Evolutionary conservation across 768 basidiomycete genomes (phyloP).

Genomic region (Phallus indusiatus): DNA sequence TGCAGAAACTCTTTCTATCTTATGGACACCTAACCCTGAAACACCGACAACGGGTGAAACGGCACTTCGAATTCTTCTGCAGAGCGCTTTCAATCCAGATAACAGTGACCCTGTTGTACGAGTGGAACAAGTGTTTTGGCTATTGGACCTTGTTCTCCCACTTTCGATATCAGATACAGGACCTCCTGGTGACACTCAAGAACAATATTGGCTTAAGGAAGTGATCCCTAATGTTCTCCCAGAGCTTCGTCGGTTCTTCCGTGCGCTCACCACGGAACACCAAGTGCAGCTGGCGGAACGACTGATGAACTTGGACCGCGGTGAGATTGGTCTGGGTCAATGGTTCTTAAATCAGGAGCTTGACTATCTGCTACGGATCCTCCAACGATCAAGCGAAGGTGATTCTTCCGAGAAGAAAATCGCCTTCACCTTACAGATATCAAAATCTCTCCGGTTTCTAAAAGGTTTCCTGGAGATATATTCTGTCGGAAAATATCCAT

Average conservation of each 20-base stretch:
- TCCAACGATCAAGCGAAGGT: constrained; percentile 27
- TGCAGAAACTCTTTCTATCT: constrained; percentile 34
- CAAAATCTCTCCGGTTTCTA: constrained; percentile 2
- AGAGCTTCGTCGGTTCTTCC: constrained; percentile 48
- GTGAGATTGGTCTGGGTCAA: constrained; percentile 48
- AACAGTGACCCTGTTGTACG: constrained; percentile 50
- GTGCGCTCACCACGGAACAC: constrained; percentile 44
- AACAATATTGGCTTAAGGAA: constrained; percentile 36
- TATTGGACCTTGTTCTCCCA: constrained; percentile 53
- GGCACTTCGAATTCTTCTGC: constrained; percentile 49
- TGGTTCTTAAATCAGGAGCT: constrained; percentile 64
- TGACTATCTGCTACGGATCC: constrained; percentile 34
- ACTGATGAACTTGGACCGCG: constrained; percentile 48
- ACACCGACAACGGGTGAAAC: constrained; percentile 36
- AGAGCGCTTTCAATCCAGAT: constrained; percentile 29
- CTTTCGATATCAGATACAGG: constrained; percentile 10
- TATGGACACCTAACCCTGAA: constrained; percentile 27
- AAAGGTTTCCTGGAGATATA: constrained; percentile 21
- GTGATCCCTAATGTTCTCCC: constrained; percentile 49
- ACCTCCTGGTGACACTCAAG: constrained; percentile 23
- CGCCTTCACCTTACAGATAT: constrained; percentile 38
- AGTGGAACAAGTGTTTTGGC: constrained; percentile 41
- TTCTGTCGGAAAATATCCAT: background rate
- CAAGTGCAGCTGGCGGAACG: constrained; percentile 44
- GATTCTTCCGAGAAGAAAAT: constrained; percentile 25